Evolutionary conservation across 148 eudicot genomes (phyloP), one percentile per base, ranked within the genome.

Genomic region (Dianthus caryophyllus): DNA sequence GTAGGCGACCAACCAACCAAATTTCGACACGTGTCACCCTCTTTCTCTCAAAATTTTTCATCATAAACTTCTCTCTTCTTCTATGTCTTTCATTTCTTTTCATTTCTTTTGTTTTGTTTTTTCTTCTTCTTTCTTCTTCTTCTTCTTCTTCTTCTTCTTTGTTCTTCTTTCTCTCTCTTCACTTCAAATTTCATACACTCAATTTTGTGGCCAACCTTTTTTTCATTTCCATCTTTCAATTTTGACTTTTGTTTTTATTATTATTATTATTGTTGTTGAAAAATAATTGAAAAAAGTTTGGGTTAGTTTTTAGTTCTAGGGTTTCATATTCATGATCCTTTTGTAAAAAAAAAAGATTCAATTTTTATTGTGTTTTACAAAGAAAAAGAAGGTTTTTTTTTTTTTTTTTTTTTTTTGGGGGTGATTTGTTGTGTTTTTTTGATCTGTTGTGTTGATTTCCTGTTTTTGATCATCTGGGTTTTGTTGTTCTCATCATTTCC

Each of bases 171-270:
- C 66, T 58, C 52, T 54, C 39, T 57, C 26, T 57, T 33, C 48
- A 18, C 17, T 58, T 22, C 30, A 38, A 56, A 61, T 61, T 43
- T 68, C 52, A n/a, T 30, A 63, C 18, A 66, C 64, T 67, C n/a
- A 67, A 16, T 72, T 77, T 67, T 72, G 59, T 67, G 80, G 70
- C 47, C 59, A 29, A 61, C 76, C 72, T 30, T 50, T 21, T 24
- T 50, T 48, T 61, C 70, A 69, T 70, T 64, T 65, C 64, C 69
- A 18, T 48, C 38, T 33, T 33, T 2, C 38, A 33, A 33, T 33
- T 33, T 33, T 33, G 7, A 33, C 38, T 33, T 2, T 33, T 33
- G 7, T 33, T 33, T 33, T 33, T 33, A 7, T 33, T 33, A 3
- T 33, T 33, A 7, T 33, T 33, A 33, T 33, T 33, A 33, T 33